A percentile compares a stretch with the other conserved stretches of the same genome.
Evolutionary conservation across 306 rosid species (phyloP).

Genomic region (cucumber (Cucumis sativus)): Cucumber_9930_V3 NC_026655.2:27276501-27277000

Average conservation of each 20-base stretch:
- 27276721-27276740: neutral
- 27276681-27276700: neutral
- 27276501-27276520: no score
- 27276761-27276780: slow-evolving; percentile 24
- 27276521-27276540: no score
- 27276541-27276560: no score
- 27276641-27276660: neutral
- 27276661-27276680: neutral
- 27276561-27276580: no score
- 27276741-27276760: neutral
- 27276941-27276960: slow-evolving; percentile 51
- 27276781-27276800: slow-evolving; percentile 27
- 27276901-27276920: slow-evolving; percentile 29
- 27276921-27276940: slow-evolving; percentile 34
- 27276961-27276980: slow-evolving; percentile 55
- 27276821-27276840: slow-evolving; percentile 37
- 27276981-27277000: slow-evolving; percentile 49
- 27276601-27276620: neutral
- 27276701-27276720: no score
- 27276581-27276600: neutral
- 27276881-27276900: slow-evolving; percentile 22
- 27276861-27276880: slow-evolving; percentile 42
- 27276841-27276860: slow-evolving; percentile 36
- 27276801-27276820: slow-evolving; percentile 29
- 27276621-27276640: neutral